Evolutionary conservation across 441 rosid genomes (phyloP), one percentile per base, ranked within the genome.

Genomic region (Geranium incanum): DNA sequence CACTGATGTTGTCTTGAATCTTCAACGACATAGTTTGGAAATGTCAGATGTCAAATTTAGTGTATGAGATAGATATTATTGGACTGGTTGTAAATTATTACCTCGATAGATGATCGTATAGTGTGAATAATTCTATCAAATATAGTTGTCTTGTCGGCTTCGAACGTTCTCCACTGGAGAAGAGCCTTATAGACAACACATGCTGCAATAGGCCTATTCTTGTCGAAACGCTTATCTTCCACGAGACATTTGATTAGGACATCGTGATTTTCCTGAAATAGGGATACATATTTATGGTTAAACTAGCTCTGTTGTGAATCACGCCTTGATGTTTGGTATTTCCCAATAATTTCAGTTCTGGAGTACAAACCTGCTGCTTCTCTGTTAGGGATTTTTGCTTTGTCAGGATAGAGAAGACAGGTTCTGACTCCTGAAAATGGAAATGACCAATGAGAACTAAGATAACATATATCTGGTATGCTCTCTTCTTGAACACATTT

Each of bases 151-250:
- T 79, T 87, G 70, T 89, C 91, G 41, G 84, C 88, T 79, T 89
- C 95, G 66, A 89, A 88, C 66, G 86, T 84, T 78, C 91, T 86
- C 95, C 95, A 89, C 12, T 88, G 95, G 71, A 83, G 81, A 45
- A 89, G 86, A 75, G 81, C 68, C 76, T 84, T 88, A 75, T 85
- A 86, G 73, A 88, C 78, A 38, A 83, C 70, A 77, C 84, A 88
- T 33, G 93, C 93, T 72, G 88, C 88, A 41, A 85, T 79, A 48
- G 93, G 84, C 74, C 79, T 86, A 37, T 78, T 81, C 41, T 80
- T 79, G 70, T 80, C 74, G 67, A 84, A 89, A 68, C 79, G 79
- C 73, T 78, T 80, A 41, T 85, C 86, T 71, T 87, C 85, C 3
- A 66, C 64, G 60, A 89, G 75, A 81, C 84, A 84, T 69, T 80